Conservation (phyloP, 2,329 filamentous ascomycete species). For the Zasmidium citrigriseum region DNA sequence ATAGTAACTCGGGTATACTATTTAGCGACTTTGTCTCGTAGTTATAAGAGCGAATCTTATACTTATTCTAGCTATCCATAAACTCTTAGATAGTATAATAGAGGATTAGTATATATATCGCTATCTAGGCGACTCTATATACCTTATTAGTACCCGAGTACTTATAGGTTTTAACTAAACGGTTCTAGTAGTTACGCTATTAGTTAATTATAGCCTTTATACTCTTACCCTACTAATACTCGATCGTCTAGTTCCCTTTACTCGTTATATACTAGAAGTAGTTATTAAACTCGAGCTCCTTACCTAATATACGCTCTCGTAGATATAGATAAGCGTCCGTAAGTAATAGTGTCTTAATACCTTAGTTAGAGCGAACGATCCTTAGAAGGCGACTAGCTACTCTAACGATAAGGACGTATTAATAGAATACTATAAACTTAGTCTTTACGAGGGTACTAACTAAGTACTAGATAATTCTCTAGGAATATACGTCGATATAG, state of each 20-base stretch:
- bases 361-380: too few relatives aligned
- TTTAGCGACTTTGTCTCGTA: too few relatives aligned
- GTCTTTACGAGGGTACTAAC: too few relatives aligned
- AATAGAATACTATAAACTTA: not conserved
- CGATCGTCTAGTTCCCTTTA: too few relatives aligned
- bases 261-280: not conserved
- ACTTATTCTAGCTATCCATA: not conserved
- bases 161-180: not conserved
- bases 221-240: not conserved
- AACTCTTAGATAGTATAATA: not conserved
- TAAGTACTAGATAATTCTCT: not conserved
- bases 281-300: not conserved
- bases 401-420: not conserved
- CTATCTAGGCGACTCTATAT: not conserved
- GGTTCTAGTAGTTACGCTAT: not conserved
- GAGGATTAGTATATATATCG: not conserved
- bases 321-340: not conserved
- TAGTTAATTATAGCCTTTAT: not conserved
- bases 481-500: not conserved
- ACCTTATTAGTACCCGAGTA: not conserved
- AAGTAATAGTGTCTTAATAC: too few relatives aligned
- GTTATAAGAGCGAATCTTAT: too few relatives aligned
- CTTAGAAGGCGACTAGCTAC: too few relatives aligned
- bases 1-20: too few relatives aligned
- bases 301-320: not conserved